Evolutionary conservation across 2,329 filamentous ascomycete genomes (phyloP).

Genomic region (Fusarium citri): DNA sequence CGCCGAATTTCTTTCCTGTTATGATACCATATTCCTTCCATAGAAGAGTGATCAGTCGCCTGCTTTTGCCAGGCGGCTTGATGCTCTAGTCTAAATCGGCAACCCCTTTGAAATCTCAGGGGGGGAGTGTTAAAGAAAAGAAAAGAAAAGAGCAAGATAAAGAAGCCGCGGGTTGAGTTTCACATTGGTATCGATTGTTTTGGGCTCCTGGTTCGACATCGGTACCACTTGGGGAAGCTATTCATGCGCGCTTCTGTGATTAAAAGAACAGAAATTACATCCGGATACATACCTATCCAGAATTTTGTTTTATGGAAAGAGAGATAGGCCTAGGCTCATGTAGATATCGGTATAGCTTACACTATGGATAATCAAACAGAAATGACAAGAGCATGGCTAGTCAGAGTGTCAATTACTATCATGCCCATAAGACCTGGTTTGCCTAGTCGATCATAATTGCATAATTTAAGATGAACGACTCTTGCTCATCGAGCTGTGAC

Average conservation of each 20-base stretch:
- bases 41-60: conserved; percentile 43
- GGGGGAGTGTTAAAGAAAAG: not conserved
- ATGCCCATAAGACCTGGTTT: not conserved
- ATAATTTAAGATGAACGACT: not conserved
- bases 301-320: conserved; percentile 5
- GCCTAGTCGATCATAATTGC: not conserved
- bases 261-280: conserved; percentile 36
- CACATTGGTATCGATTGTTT: conserved; percentile 5
- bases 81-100: conserved; percentile 25
- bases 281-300: conserved; percentile 15
- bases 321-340: conserved; percentile 7
- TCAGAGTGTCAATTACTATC: not conserved
- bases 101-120: conserved; percentile 17
- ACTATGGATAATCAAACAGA: conserved; percentile 21
- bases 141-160: conserved; percentile 20
- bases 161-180: conserved; percentile 24
- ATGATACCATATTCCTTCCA: conserved; percentile 49
- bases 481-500: not conserved
- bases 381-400: not conserved
- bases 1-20: conserved; percentile 47
- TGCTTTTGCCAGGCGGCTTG: conserved; percentile 28
- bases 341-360: conserved; percentile 29
- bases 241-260: conserved; percentile 27
- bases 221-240: conserved; percentile 9
- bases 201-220: conserved; percentile 4